Evolutionary conservation across 2,329 filamentous ascomycete species (phyloP).

Genomic region (Ophiocordyceps camponoti-saundersi): DNA sequence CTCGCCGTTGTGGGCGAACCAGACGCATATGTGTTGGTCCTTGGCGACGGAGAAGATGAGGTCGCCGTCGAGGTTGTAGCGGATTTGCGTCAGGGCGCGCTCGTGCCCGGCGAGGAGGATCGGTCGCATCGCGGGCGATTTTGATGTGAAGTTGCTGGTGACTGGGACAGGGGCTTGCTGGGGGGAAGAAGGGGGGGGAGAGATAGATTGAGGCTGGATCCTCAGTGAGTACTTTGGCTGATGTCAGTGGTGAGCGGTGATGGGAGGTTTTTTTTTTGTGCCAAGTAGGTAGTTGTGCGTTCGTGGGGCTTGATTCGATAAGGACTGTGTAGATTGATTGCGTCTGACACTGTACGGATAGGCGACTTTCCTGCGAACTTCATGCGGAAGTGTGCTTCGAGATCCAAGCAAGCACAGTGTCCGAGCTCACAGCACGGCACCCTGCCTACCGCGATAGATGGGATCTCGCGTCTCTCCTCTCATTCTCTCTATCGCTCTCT

Average conservation of each 20-base stretch:
- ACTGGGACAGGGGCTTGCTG: too few species aligned
- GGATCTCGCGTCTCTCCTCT: not conserved
- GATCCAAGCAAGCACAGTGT: too few species aligned
- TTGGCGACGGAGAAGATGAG: constrained; percentile 91
- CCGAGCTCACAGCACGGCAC: too few species aligned
- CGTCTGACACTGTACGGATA: too few species aligned
- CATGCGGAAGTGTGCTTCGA: too few species aligned
- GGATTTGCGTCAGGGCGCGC: constrained; percentile 89
- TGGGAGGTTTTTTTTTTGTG: not conserved
- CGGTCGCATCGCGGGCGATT: constrained; percentile 64
- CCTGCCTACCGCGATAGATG: too few species aligned
- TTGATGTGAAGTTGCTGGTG: not conserved
- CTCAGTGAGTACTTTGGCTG: too few species aligned
- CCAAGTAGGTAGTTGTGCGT: not conserved
- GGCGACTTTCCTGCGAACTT: too few species aligned
- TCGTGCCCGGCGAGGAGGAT: constrained; percentile 94
- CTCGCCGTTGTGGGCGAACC: constrained; percentile 97
- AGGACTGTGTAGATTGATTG: too few species aligned
- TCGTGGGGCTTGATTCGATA: not conserved
- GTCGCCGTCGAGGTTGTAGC: constrained; percentile 91
- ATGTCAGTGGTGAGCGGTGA: not conserved
- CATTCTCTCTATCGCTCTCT: not conserved
- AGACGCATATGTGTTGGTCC: constrained; percentile 92
- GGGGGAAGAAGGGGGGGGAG: not conserved
- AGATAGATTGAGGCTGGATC: not conserved